Percentiles rank a stretch among this genome's conserved stretches.
phyloP scores from a whole-genome alignment of 495 filamentous ascomycete genomes.

The Neurospora tetraspora region DNA sequence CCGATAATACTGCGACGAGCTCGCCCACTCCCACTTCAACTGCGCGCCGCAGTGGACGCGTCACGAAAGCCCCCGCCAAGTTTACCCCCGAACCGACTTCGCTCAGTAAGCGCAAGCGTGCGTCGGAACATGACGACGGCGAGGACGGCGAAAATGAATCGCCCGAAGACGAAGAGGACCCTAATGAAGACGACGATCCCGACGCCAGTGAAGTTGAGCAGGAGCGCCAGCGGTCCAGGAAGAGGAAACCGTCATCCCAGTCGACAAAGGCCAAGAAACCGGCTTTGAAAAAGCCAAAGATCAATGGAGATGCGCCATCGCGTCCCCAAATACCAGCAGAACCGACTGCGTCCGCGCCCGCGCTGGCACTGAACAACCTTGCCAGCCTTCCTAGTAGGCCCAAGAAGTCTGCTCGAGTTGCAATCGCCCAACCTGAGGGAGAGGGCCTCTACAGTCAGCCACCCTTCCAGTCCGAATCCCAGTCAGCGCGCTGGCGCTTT shows the following conservation, averaged over 20 bases:
- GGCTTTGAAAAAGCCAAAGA: constrained; percentile 63
- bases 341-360: not conserved
- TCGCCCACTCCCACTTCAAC: constrained; percentile 38
- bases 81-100: constrained; percentile 42
- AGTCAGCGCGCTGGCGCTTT: not conserved
- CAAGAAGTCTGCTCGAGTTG: constrained; percentile 45
- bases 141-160: constrained; percentile 46
- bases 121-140: constrained; percentile 36
- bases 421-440: constrained; percentile 41
- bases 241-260: constrained; percentile 28
- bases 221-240: constrained; percentile 20
- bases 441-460: constrained; percentile 69
- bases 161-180: constrained; percentile 42
- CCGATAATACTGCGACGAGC: constrained; percentile 47
- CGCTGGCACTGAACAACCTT: constrained; percentile 20
- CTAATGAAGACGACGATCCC: constrained; percentile 38
- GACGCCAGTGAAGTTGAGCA: constrained; percentile 34
- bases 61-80: constrained; percentile 60
- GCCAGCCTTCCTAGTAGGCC: constrained; percentile 50
- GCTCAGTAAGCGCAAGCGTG: constrained; percentile 47
- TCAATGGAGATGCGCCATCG: constrained; percentile 46
- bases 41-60: constrained; percentile 70
- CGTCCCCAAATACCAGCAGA: not conserved
- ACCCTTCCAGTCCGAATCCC: not conserved
- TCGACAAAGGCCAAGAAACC: constrained; percentile 43